Percentiles rank a stretch among this genome's conserved stretches.
Evolutionary conservation across 2,329 filamentous ascomycete genomes (phyloP).

Genomic region (Phoma herbarum): DNA sequence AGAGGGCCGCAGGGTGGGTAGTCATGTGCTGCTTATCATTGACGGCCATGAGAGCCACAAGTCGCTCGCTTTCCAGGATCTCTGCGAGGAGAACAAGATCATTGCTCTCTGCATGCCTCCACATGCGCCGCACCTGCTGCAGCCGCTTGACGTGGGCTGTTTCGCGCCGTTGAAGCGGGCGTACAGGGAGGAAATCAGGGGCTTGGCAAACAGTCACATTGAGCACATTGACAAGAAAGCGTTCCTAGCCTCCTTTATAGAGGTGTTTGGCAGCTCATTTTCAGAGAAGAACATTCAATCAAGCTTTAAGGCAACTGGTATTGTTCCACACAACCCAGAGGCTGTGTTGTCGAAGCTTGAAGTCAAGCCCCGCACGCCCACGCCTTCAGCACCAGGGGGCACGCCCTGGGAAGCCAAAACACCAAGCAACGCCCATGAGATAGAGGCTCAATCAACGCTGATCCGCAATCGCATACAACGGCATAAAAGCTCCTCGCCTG

Average conservation of each 20-base stretch:
- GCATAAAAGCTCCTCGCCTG: background rate
- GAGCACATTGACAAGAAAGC: background rate
- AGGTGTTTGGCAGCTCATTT: background rate
- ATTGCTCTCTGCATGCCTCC: conserved; percentile 3
- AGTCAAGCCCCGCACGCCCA: background rate
- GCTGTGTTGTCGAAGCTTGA: background rate
- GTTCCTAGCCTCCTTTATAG: background rate
- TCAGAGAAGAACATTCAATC: background rate
- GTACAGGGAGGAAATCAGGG: background rate
- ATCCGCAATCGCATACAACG: background rate
- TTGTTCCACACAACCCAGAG: background rate
- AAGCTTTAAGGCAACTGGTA: background rate
- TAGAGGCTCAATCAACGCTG: background rate
- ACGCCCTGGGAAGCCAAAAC: background rate
- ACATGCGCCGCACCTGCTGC: background rate
- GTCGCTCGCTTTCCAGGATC: conserved; percentile 8
- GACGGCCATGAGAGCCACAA: conserved; percentile 16
- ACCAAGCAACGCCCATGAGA: background rate
- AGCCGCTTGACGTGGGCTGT: background rate
- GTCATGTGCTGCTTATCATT: conserved; percentile 11
- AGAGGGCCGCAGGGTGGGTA: conserved; percentile 1
- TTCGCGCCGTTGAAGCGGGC: no score
- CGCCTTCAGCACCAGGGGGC: background rate
- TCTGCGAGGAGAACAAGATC: conserved; percentile 11
- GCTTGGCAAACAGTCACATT: background rate